These are phyloP conservation scores for Saccharomycopsis hybrid DNA, from an alignment of 1,139 yeast genomes.

Conservation along the genomic window DNA sequence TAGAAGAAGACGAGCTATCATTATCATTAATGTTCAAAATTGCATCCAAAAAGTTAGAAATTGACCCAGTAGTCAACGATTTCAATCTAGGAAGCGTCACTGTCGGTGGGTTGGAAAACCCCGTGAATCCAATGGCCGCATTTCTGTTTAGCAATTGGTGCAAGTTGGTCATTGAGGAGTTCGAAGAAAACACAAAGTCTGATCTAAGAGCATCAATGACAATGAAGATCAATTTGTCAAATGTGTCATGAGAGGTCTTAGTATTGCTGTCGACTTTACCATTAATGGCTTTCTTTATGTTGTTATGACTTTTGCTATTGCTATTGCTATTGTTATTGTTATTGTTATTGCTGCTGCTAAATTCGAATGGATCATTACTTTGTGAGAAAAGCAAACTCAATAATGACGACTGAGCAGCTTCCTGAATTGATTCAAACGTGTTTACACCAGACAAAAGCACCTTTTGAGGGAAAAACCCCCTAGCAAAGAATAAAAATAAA, in stretches of 20 bases:
- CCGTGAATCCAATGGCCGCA: constrained; percentile 79
- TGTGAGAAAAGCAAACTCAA: constrained; percentile 12
- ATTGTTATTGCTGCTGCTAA: too few relatives aligned
- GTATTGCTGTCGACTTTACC: too few relatives aligned
- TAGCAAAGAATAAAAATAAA: constrained; percentile 57
- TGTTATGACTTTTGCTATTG: too few relatives aligned
- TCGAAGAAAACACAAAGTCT: constrained; percentile 69
- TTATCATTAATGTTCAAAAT: constrained; percentile 91
- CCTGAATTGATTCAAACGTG: constrained; percentile 8
- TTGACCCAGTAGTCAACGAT: constrained; percentile 76
- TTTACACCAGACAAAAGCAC: constrained; percentile 52
- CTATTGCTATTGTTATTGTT: too few relatives aligned
- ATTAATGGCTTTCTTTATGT: too few relatives aligned
- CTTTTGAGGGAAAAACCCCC: constrained; percentile 89
- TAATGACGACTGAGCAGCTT: constrained; percentile 17
- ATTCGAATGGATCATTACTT: too few relatives aligned
- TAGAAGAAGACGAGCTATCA: constrained; percentile 57
- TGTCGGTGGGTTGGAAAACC: constrained; percentile 82
- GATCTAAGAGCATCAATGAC: constrained; percentile 91
- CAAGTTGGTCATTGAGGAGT: constrained; percentile 56
- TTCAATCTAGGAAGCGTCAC: constrained; percentile 75
- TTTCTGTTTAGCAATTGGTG: constrained; percentile 65
- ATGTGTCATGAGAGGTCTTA: constrained; percentile 29
- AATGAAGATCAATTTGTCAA: constrained; percentile 66
- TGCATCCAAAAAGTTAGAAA: constrained; percentile 79